Evolutionary conservation across 2,329 filamentous ascomycete genomes (phyloP).

Genomic region (Cladosporium oxysporum): DNA sequence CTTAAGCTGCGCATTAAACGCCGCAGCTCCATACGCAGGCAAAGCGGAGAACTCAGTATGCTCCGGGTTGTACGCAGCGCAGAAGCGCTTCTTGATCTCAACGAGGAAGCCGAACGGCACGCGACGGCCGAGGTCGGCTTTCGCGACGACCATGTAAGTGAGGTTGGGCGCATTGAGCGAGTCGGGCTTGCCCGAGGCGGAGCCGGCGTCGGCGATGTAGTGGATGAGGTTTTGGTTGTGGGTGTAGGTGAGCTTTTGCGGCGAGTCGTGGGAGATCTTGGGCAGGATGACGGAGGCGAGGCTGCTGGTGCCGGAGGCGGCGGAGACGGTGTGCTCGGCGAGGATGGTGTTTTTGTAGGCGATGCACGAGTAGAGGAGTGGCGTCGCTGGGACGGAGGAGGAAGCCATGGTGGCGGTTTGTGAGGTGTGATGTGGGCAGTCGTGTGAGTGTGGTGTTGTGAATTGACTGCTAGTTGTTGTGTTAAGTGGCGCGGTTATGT

Average conservation of each 20-base stretch:
- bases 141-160: constrained; percentile 88
- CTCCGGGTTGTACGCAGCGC: constrained; percentile 66
- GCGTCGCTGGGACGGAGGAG: constrained; percentile 38
- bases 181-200: constrained; percentile 30
- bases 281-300: constrained; percentile 93
- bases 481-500: background rate
- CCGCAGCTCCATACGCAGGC: constrained; percentile 85
- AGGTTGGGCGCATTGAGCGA: constrained; percentile 65
- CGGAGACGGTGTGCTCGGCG: constrained; percentile 84
- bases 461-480: background rate
- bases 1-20: constrained; percentile 80
- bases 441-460: background rate
- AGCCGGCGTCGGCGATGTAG: constrained; percentile 77
- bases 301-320: constrained; percentile 78
- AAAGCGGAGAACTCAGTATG: constrained; percentile 73
- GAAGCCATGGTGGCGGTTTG: constrained; percentile 36
- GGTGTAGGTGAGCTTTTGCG: constrained; percentile 85
- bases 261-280: constrained; percentile 78
- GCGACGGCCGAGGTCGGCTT: constrained; percentile 76
- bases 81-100: constrained; percentile 86
- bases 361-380: constrained; percentile 69
- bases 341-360: constrained; percentile 92
- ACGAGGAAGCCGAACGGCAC: constrained; percentile 91
- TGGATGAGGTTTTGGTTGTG: constrained; percentile 92
- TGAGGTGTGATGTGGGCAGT: background rate